These are phyloP conservation scores for Tarenaya hassleriana DNA, from an alignment of 345 rosid genomes.

Conservation along the genomic window DNA sequence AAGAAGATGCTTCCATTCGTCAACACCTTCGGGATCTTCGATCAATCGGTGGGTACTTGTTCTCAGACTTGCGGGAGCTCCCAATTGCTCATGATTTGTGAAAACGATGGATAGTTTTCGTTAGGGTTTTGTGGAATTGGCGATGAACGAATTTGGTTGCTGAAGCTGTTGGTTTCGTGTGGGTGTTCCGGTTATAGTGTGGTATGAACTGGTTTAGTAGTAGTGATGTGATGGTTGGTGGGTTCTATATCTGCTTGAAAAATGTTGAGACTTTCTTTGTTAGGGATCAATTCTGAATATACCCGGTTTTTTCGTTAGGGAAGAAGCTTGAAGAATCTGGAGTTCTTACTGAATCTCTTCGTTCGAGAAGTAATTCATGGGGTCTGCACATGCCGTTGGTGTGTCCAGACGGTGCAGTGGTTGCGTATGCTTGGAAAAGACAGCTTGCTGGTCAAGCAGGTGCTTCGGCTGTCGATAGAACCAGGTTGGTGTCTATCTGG, in stretches of 20 bases:
- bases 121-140: background rate
- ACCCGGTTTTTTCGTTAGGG: constrained; percentile 36
- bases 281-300: background rate
- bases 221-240: no score
- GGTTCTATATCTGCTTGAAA: background rate
- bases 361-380: constrained; percentile 80
- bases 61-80: background rate
- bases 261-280: background rate
- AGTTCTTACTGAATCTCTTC: constrained; percentile 67
- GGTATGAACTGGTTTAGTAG: no score
- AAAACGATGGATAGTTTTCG: background rate
- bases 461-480: constrained; percentile 95
- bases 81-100: background rate
- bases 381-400: constrained; percentile 93
- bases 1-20: constrained; percentile 80
- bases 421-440: constrained; percentile 96
- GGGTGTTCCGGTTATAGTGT: no score
- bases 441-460: constrained; percentile 99
- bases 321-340: constrained; percentile 85
- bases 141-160: no score
- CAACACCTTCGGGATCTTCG: constrained; percentile 84
- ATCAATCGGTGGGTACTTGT: constrained; percentile 37
- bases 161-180: no score
- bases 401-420: constrained; percentile 96
- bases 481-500: constrained; percentile 44